phyloP scores from a whole-genome alignment of 192 early-diverging fungal species.

The Dimargaris verticillata region DNA sequence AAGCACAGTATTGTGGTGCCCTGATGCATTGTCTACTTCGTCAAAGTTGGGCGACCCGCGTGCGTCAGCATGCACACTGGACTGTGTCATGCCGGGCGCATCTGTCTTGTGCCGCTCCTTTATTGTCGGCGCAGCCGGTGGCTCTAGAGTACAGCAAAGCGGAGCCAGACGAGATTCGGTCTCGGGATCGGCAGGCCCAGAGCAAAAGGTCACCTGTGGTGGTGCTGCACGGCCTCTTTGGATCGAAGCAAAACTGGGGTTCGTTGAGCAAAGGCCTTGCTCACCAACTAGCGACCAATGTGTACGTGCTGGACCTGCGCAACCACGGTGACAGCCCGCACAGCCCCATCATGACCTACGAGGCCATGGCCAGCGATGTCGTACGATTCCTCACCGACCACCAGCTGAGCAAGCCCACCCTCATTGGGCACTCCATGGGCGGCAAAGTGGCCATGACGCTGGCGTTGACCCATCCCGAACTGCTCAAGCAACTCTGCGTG shows the following conservation, averaged over 20 bases:
- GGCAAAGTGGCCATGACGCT: slow-evolving; percentile 59
- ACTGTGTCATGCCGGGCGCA: no score
- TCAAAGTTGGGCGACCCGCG: no score
- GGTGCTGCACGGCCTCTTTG: slow-evolving; percentile 84
- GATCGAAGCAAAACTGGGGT: slow-evolving; percentile 87
- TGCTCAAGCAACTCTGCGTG: slow-evolving; percentile 39
- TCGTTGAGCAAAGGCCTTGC: slow-evolving; percentile 62
- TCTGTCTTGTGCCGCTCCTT: no score
- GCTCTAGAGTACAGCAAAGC: no score
- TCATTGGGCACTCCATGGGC: slow-evolving; percentile 89
- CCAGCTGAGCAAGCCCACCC: slow-evolving; percentile 23
- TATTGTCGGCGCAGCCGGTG: no score
- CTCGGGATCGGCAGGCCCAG: no score
- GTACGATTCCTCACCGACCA: slow-evolving; percentile 45
- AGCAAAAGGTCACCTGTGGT: slow-evolving; percentile 51
- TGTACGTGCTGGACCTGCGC: slow-evolving; percentile 68
- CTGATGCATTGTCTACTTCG: no score
- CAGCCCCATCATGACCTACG: slow-evolving; percentile 38
- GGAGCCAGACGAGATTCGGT: no score
- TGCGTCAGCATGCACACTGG: no score
- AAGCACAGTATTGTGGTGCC: no score
- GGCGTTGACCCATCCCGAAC: slow-evolving; percentile 32
- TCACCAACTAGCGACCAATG: slow-evolving; percentile 36
- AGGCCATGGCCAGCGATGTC: slow-evolving; percentile 68
- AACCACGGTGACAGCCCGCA: slow-evolving; percentile 91